Percentiles rank a stretch among this genome's conserved stretches.
Conservation (phyloP, 1,139 yeast species). For the Keqinozyma sinolaborantium region DNA sequence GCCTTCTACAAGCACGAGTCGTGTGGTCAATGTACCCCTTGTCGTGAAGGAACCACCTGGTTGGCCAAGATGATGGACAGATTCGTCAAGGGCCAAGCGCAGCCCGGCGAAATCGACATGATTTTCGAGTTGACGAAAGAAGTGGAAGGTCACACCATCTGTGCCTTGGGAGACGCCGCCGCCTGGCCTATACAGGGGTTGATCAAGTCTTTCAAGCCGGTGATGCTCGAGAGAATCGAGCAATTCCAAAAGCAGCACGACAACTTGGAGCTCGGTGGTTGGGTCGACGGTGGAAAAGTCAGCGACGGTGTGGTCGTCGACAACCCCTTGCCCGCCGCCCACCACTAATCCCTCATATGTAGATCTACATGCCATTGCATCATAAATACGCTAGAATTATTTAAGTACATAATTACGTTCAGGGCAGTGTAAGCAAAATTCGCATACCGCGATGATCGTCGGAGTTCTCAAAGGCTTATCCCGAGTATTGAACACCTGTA, state of each 20-base stretch:
- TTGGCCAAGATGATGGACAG: conserved; percentile 80
- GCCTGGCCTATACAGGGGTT: conserved; percentile 93
- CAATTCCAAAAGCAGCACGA: conserved; percentile 38
- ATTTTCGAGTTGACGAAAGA: conserved; percentile 78
- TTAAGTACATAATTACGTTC: conserved; percentile 6
- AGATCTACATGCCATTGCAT: neutral
- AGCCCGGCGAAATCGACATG: conserved; percentile 76
- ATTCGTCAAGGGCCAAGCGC: conserved; percentile 73
- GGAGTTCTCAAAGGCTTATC: too few species aligned
- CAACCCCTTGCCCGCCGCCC: conserved; percentile 51
- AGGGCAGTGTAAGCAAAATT: too few species aligned
- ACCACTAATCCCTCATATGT: conserved; percentile 19
- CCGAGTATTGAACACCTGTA: too few species aligned
- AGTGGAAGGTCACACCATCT: conserved; percentile 86
- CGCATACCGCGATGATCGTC: too few species aligned
- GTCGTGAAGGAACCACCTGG: conserved; percentile 94
- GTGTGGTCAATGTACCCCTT: conserved; percentile 93
- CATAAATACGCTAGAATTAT: conserved; percentile 1
- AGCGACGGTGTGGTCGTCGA: conserved; percentile 65
- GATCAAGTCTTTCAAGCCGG: conserved; percentile 77
- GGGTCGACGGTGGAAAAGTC: conserved; percentile 64
- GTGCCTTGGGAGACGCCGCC: conserved; percentile 90
- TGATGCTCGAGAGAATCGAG: conserved; percentile 69
- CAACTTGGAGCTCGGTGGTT: conserved; percentile 66
- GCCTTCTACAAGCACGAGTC: conserved; percentile 87